These are phyloP conservation scores for Lepidopterella palustris DNA, from an alignment of 495 filamentous ascomycete species.

Conservation along the genomic window DNA sequence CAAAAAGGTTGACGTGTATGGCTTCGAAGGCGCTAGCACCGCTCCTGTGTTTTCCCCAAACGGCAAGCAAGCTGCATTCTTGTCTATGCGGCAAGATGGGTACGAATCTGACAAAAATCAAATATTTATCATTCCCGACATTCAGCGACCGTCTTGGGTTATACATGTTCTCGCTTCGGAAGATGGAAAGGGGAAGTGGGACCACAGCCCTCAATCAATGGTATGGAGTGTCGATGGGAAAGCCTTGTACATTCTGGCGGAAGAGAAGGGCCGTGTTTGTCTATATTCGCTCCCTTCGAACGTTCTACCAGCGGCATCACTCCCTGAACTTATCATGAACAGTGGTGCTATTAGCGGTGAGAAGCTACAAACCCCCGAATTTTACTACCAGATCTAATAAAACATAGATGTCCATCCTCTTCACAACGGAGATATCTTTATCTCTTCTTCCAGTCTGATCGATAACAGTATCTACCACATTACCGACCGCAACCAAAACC, in stretches of 20 bases:
- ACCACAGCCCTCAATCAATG: conserved; percentile 28
- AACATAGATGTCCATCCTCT: conserved; percentile 18
- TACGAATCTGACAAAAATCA: conserved; percentile 89
- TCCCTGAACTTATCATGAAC: conserved; percentile 16
- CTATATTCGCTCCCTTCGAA: conserved; percentile 9
- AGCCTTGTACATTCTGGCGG: conserved; percentile 25
- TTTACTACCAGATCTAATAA: background rate
- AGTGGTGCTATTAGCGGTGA: conserved; percentile 15
- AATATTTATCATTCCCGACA: conserved; percentile 51
- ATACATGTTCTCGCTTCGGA: conserved; percentile 43
- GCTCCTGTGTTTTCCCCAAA: conserved; percentile 70
- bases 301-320: background rate
- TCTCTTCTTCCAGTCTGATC: conserved; percentile 35
- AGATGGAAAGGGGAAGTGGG: conserved; percentile 30
- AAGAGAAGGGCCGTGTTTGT: conserved; percentile 26
- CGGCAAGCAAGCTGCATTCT: conserved; percentile 66
- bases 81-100: conserved; percentile 57
- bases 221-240: conserved; percentile 27
- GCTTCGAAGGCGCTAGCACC: conserved; percentile 62
- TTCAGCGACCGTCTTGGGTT: conserved; percentile 49
- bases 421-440: conserved; percentile 29
- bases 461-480: conserved; percentile 36
- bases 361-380: background rate
- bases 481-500: background rate
- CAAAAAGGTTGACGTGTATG: conserved; percentile 43